phyloP scores from a whole-genome alignment of 495 filamentous ascomycete species.

The Penicillium subrubescens region DNA sequence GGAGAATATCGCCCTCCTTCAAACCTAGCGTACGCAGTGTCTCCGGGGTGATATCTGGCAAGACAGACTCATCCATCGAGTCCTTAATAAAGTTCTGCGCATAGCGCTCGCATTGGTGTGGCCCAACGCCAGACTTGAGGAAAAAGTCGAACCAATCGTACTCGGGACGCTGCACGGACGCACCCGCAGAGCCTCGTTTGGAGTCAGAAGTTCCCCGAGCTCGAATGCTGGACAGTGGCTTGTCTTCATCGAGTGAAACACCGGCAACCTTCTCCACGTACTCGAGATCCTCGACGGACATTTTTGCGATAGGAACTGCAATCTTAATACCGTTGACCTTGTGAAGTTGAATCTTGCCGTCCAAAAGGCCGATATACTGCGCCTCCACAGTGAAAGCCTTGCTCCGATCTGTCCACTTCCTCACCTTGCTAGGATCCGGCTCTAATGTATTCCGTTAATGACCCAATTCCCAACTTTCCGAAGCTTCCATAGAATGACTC shows the following conservation, averaged over 20 bases:
- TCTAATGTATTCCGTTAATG: conserved; percentile 50
- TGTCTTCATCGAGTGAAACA: conserved; percentile 93
- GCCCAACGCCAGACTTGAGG: conserved; percentile 83
- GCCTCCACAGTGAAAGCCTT: conserved; percentile 97
- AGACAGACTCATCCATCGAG: conserved; percentile 90
- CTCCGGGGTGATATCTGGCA: conserved; percentile 82
- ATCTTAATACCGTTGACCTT: conserved; percentile 98
- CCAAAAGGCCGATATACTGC: conserved; percentile 85
- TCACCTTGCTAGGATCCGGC: conserved; percentile 80
- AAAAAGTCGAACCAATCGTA: conserved; percentile 99
- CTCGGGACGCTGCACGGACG: conserved; percentile 59
- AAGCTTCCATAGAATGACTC: conserved; percentile 39
- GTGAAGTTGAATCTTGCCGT: conserved; percentile 97
- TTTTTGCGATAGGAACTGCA: conserved; percentile 90
- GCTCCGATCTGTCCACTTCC: conserved; percentile 91
- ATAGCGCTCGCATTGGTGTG: conserved; percentile 91
- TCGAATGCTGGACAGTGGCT: conserved; percentile 81
- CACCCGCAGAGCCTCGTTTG: conserved; percentile 46
- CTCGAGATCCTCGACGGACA: conserved; percentile 92
- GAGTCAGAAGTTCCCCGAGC: conserved; percentile 25
- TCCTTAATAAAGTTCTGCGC: conserved; percentile 84
- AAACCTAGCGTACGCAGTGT: conserved; percentile 83
- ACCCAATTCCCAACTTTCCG: conserved; percentile 6
- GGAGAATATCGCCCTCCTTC: conserved; percentile 94
- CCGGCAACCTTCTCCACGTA: conserved; percentile 87